phyloP scores from a whole-genome alignment of 768 basidiomycete genomes.

The Tricholoma terreum region DNA sequence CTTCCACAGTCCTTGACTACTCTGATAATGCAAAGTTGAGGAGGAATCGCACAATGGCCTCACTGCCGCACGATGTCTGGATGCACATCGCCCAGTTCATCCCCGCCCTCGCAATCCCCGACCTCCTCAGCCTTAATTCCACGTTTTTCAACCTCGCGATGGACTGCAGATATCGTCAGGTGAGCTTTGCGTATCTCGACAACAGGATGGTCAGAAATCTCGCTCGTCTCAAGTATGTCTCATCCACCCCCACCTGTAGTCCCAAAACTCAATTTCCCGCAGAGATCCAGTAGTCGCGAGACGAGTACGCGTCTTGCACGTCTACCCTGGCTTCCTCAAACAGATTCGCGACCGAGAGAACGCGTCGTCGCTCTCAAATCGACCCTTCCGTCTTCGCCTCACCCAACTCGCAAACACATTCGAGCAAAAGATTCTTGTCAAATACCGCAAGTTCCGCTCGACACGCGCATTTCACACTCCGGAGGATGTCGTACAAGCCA shows the following conservation, averaged over 20 bases:
- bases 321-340: slow-evolving; percentile 48
- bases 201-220: slow-evolving; percentile 41
- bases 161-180: slow-evolving; percentile 46
- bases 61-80: slow-evolving; percentile 30
- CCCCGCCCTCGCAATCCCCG: slow-evolving; percentile 13
- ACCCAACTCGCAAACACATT: slow-evolving; percentile 32
- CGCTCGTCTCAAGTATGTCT: slow-evolving; percentile 34
- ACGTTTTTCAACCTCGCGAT: slow-evolving; percentile 33
- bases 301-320: slow-evolving; percentile 45
- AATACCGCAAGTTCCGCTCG: slow-evolving; percentile 25
- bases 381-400: slow-evolving; percentile 27
- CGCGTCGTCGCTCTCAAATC: slow-evolving; percentile 1
- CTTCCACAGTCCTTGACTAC: no score
- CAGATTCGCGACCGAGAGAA: slow-evolving; percentile 33
- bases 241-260: background rate
- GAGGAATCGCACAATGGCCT: slow-evolving; percentile 4
- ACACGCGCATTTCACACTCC: slow-evolving; percentile 29
- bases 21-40: no score
- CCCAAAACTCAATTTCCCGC: background rate
- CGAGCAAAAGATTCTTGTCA: slow-evolving; percentile 26
- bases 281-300: slow-evolving; percentile 48
- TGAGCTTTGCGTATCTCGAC: slow-evolving; percentile 49
- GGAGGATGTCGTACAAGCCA: slow-evolving; percentile 37
- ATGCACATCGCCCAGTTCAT: slow-evolving; percentile 27
- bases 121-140: slow-evolving; percentile 23